These are phyloP conservation scores for Rhizopogon sp. DNA, from an alignment of 768 basidiomycete species.

Conservation along the genomic window DNA sequence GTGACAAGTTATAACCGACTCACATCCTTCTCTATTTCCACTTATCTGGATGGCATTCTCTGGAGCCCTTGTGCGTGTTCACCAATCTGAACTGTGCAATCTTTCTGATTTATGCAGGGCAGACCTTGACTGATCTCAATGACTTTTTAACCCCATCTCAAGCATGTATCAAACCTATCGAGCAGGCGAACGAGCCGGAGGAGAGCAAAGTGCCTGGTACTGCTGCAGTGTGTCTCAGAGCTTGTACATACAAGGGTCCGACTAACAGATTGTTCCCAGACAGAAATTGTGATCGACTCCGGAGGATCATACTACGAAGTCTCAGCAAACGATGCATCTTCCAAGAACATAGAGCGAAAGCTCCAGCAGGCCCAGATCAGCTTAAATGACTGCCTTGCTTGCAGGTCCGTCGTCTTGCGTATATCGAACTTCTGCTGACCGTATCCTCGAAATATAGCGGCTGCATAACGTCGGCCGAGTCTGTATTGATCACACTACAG, in stretches of 20 bases:
- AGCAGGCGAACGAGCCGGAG: constrained; percentile 41
- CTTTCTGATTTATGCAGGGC: constrained; percentile 7
- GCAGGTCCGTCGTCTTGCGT: constrained; percentile 60
- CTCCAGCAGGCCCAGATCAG: constrained; percentile 93
- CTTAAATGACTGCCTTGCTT: constrained; percentile 95
- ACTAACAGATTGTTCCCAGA: constrained; percentile 41
- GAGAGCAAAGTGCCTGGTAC: constrained; percentile 35
- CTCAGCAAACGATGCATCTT: constrained; percentile 23
- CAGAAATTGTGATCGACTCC: constrained; percentile 87
- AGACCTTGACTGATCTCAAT: constrained; percentile 93
- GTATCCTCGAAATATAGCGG: constrained; percentile 49
- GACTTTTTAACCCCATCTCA: constrained; percentile 97
- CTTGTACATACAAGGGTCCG: background rate
- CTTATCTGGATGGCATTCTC: constrained; percentile 69
- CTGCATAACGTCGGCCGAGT: constrained; percentile 98
- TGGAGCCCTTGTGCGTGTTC: constrained; percentile 64
- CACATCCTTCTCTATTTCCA: background rate
- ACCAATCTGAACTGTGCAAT: background rate
- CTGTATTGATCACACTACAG: constrained; percentile 92
- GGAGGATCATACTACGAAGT: constrained; percentile 88
- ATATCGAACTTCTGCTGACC: background rate
- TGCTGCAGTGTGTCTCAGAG: constrained; percentile 31
- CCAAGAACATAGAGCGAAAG: constrained; percentile 41
- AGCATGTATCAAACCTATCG: constrained; percentile 95
- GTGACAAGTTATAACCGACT: no score